These are phyloP conservation scores for Bipolaris sorokiniana DNA, from an alignment of 2,329 filamentous ascomycete genomes.

Conservation along the genomic window DNA sequence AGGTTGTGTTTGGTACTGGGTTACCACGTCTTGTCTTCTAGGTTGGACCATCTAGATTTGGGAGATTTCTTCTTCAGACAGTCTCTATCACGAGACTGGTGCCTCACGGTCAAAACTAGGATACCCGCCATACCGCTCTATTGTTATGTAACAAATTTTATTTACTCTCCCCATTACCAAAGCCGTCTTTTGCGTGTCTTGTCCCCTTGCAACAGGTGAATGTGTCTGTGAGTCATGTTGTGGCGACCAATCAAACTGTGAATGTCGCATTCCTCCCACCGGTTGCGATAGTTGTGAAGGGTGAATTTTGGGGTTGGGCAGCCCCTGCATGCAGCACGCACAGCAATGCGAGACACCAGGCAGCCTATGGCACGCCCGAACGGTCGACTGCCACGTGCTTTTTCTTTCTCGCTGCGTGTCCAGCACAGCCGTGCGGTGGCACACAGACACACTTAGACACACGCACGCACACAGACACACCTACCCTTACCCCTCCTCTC, in stretches of 20 bases:
- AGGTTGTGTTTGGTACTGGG: constrained; percentile 23
- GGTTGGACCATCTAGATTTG: constrained; percentile 29
- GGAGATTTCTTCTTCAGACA: constrained; percentile 25
- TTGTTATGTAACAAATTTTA: constrained; percentile 26
- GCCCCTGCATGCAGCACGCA: constrained; percentile 34
- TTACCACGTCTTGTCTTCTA: constrained; percentile 23
- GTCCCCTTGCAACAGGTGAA: not conserved
- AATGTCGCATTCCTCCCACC: constrained; percentile 5
- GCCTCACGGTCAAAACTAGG: constrained; percentile 42
- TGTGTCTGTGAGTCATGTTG: constrained; percentile 1
- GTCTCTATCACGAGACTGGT: constrained; percentile 24
- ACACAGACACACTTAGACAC: constrained; percentile 10
- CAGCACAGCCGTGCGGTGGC: constrained; percentile 2
- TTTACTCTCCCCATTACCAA: not conserved
- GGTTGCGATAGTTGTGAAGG: constrained; percentile 8
- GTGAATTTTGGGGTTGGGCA: constrained; percentile 13
- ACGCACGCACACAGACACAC: not conserved
- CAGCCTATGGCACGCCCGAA: constrained; percentile 25
- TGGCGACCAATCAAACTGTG: not conserved
- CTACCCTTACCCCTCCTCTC: not conserved
- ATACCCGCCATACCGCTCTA: constrained; percentile 32
- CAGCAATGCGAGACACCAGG: constrained; percentile 36
- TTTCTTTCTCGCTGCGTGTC: constrained; percentile 7
- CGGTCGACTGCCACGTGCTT: constrained; percentile 13
- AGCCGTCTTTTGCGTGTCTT: not conserved